Evolutionary conservation across 768 basidiomycete species (phyloP).

Genomic region (Boletus insuetus): DNA sequence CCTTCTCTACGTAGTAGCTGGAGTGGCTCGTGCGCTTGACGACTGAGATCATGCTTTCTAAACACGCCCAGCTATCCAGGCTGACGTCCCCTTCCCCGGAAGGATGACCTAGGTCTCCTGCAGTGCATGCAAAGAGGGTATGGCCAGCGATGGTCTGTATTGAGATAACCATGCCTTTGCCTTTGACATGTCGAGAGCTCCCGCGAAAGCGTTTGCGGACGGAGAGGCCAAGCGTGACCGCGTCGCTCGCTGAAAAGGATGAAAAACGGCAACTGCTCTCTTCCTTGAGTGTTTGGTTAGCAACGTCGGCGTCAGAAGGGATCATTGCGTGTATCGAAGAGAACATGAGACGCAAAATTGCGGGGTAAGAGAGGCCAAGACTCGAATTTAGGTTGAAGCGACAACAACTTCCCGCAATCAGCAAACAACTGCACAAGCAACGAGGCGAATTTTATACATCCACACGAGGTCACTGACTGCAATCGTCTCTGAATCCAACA

Average conservation of each 20-base stretch:
- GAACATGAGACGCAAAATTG: slow-evolving; percentile 46
- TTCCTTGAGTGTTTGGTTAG: slow-evolving; percentile 66
- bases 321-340: slow-evolving; percentile 58
- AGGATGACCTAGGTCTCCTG: slow-evolving; percentile 70
- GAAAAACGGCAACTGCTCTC: slow-evolving; percentile 70
- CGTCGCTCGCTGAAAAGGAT: slow-evolving; percentile 73
- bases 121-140: slow-evolving; percentile 77
- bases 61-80: slow-evolving; percentile 73
- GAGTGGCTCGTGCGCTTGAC: slow-evolving; percentile 81
- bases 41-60: slow-evolving; percentile 79
- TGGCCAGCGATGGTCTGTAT: slow-evolving; percentile 80
- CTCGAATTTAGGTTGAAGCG: neutral
- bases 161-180: slow-evolving; percentile 78
- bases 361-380: slow-evolving; percentile 10
- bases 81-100: slow-evolving; percentile 73
- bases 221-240: slow-evolving; percentile 76
- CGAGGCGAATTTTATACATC: neutral
- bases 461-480: too few species aligned
- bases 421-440: neutral
- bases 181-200: slow-evolving; percentile 66
- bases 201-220: slow-evolving; percentile 81
- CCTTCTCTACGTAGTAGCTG: slow-evolving; percentile 83
- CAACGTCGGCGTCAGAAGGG: slow-evolving; percentile 70
- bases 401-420: neutral
- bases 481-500: too few species aligned